Percentiles rank a stretch among this genome's conserved stretches.
Evolutionary conservation across 371 early-diverging fungal genomes (phyloP).

Genomic region (Funneliformis caledonium): DNA sequence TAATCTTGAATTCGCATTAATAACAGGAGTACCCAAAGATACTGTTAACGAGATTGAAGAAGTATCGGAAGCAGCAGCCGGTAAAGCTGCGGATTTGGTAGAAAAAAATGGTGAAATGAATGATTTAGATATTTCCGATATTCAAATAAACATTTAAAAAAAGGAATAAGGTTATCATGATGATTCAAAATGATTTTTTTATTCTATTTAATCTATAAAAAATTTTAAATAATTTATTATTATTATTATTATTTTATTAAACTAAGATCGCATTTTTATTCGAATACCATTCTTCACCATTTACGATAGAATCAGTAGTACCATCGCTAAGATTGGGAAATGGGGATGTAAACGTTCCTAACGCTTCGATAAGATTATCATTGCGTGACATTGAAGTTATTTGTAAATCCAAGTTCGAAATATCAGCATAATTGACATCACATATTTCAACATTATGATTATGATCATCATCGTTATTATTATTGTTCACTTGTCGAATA

Average conservation of each 20-base stretch:
- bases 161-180: too few relatives aligned
- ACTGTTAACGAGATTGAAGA: constrained; percentile 14
- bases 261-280: not conserved
- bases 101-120: not conserved
- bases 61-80: not conserved
- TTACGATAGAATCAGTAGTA: not conserved
- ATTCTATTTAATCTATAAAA: too few relatives aligned
- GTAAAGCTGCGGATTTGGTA: not conserved
- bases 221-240: not conserved
- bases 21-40: constrained; percentile 25
- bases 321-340: not conserved
- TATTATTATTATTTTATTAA: not conserved
- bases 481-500: not conserved
- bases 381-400: not conserved
- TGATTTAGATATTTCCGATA: constrained; percentile 17
- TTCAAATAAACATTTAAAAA: not conserved
- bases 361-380: not conserved
- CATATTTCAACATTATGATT: not conserved
- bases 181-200: too few relatives aligned
- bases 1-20: constrained; percentile 30
- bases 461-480: too few relatives aligned
- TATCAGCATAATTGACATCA: not conserved
- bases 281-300: not conserved
- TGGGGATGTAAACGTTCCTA: not conserved
- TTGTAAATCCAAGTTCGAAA: not conserved